phyloP scores from a whole-genome alignment of 306 rosid species.

The Prunus salicina region DNA sequence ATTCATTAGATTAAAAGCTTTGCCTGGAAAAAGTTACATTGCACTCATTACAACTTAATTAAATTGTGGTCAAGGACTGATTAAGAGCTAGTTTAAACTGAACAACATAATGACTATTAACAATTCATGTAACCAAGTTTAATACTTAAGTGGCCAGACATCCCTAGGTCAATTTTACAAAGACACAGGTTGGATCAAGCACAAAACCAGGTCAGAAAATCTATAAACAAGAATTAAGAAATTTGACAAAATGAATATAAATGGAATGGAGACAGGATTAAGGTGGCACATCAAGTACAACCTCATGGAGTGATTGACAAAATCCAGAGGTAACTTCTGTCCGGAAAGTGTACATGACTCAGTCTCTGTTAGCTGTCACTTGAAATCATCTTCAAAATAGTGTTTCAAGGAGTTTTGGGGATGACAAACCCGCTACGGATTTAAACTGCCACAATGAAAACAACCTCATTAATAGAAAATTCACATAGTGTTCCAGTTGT shows the following conservation, averaged over 20 bases:
- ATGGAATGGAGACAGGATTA: constrained; percentile 28
- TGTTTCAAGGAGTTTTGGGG: constrained; percentile 60
- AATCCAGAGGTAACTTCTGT: constrained; percentile 26
- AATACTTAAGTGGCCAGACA: constrained; percentile 18
- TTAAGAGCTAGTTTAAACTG: constrained; percentile 4
- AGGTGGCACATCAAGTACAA: constrained; percentile 38
- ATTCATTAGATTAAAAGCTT: constrained; percentile 9
- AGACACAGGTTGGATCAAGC: constrained; percentile 22
- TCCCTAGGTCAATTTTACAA: constrained; percentile 20
- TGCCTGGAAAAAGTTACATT: constrained; percentile 19
- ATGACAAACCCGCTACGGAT: constrained; percentile 65
- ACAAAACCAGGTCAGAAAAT: constrained; percentile 33
- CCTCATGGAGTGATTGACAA: constrained; percentile 25
- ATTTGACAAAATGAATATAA: constrained; percentile 33
- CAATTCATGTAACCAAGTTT: constrained; percentile 2
- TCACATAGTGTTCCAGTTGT: neutral
- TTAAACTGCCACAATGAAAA: constrained; percentile 52
- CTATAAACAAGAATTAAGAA: constrained; percentile 38
- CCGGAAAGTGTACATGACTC: constrained; percentile 22
- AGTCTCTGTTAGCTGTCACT: constrained; percentile 38
- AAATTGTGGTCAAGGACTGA: constrained; percentile 3
- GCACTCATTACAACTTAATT: constrained; percentile 15
- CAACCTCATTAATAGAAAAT: constrained; percentile 19
- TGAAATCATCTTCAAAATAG: constrained; percentile 46
- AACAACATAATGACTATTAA: constrained; percentile 3